Conservation (phyloP, 257 asterid species). For the Ligustrum vulgare region DNA sequence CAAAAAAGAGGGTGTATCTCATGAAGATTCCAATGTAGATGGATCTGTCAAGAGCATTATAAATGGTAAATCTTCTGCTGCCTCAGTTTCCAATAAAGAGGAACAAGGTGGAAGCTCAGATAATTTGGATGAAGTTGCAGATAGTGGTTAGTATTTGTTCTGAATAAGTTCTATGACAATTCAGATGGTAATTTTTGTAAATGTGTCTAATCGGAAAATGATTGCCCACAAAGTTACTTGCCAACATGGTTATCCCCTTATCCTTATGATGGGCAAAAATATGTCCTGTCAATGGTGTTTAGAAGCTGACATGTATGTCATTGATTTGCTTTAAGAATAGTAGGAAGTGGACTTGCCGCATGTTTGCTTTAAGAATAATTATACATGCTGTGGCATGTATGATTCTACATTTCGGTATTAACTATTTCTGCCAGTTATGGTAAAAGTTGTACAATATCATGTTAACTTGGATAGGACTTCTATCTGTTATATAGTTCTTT, state of each 20-base stretch:
- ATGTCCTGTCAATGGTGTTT: neutral
- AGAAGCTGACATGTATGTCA: neutral
- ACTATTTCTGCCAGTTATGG: neutral
- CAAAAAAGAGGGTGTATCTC: conserved; percentile 55
- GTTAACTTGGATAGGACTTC: neutral
- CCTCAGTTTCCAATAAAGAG: conserved; percentile 44
- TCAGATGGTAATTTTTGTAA: neutral
- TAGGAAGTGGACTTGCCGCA: neutral
- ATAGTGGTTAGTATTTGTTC: conserved; percentile 37
- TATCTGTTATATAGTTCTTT: neutral
- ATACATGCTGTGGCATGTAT: neutral
- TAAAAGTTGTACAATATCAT: neutral
- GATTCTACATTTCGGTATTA: neutral
- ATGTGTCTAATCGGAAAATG: neutral
- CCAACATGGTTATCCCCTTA: neutral
- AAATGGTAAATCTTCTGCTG: conserved; percentile 62
- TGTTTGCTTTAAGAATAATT: neutral
- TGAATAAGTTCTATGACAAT: conserved; percentile 3
- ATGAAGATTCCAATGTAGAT: conserved; percentile 53
- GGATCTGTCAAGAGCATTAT: conserved; percentile 46
- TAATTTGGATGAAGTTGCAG: conserved; percentile 33
- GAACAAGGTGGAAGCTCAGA: conserved; percentile 46
- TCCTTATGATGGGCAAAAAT: conserved; percentile 2
- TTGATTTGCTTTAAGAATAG: neutral
- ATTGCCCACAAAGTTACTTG: neutral